Conservation (phyloP, 805 yeast species). For the Spathaspora arborariae region DNA sequence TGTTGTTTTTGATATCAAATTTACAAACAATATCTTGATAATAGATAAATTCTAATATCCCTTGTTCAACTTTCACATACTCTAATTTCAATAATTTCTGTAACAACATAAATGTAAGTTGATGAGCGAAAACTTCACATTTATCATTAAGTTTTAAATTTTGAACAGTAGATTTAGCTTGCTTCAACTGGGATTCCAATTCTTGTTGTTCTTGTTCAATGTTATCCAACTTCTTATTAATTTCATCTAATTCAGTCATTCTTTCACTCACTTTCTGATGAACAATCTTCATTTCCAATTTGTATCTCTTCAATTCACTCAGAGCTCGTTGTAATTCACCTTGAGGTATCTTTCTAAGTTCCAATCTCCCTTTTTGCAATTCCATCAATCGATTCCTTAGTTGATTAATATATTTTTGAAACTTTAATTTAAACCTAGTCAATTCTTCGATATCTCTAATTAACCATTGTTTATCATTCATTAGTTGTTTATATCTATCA, state of each 20-base stretch:
- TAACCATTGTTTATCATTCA: conserved; percentile 6
- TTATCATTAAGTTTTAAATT: neutral
- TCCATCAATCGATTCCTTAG: neutral
- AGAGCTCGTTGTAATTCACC: conserved; percentile 13
- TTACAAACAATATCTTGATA: conserved; percentile 1
- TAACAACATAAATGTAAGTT: neutral
- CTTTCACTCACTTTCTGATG: neutral
- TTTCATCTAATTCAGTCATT: neutral
- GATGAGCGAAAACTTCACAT: neutral
- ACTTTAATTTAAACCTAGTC: neutral
- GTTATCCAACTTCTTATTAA: neutral
- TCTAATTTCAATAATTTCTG: neutral
- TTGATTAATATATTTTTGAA: neutral
- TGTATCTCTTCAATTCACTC: conserved; percentile 7
- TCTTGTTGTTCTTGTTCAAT: too few relatives aligned
- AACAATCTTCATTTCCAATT: conserved; percentile 1
- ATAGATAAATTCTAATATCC: neutral
- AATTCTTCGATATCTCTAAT: conserved; percentile 1
- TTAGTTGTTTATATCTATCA: conserved; percentile 18
- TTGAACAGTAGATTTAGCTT: neutral
- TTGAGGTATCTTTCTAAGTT: neutral
- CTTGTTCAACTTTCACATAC: conserved; percentile 4
- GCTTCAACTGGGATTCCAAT: neutral
- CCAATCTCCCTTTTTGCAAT: neutral
- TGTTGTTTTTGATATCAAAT: conserved; percentile 8